Evolutionary conservation across 2,329 filamentous ascomycete genomes (phyloP), one percentile per base, ranked within the genome.

Genomic region (Alternaria arbusti): DNA sequence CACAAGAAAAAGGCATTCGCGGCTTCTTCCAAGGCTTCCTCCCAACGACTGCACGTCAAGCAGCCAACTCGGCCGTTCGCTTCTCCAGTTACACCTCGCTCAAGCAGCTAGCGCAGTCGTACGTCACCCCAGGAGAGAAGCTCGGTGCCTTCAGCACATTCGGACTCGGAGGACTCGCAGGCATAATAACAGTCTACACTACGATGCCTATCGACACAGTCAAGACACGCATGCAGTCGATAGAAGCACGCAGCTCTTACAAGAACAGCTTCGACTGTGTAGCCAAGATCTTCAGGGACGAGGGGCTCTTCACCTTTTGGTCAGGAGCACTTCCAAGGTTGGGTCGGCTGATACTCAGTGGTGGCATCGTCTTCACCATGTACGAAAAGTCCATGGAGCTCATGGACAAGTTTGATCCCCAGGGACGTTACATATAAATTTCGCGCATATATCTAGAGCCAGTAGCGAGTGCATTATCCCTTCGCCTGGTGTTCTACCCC

Each of bases 21-120:
- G 96, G 95, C 52, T 98, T 99, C 85, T 97, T 99, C 86, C 94
- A 98, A 79, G 96, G 96, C 23, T 96, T 99, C 75, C 90, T 96
- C 9, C 96, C 96, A 0, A 99, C 96, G 2, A 98, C 96, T 5
- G 94, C 94, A 22, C 88, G 96, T 55, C 96, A 99, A 82, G 93
- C 94, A 12, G 95, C 96, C 71, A 99, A 99, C 83, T 95, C 91
- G 47, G 96, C 96, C 1, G 92, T 92, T 1, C 89, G 96, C 15
- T 99, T 99, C 81, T 91, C 92, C 17, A 91, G 91, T 50, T 99
- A 97, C 82, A 97, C 92, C 3, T 92, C 90, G 61, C 85, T 97
- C 70, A 95, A 93, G 82, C 96, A 98, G 80, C 84, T 97, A 67
- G 96, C 94, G 65, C 92, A 96, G 82, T 91, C 92, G 23, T 98